Evolutionary conservation across 805 yeast species (phyloP).

Genomic region (Yarrowia divulgata): DNA sequence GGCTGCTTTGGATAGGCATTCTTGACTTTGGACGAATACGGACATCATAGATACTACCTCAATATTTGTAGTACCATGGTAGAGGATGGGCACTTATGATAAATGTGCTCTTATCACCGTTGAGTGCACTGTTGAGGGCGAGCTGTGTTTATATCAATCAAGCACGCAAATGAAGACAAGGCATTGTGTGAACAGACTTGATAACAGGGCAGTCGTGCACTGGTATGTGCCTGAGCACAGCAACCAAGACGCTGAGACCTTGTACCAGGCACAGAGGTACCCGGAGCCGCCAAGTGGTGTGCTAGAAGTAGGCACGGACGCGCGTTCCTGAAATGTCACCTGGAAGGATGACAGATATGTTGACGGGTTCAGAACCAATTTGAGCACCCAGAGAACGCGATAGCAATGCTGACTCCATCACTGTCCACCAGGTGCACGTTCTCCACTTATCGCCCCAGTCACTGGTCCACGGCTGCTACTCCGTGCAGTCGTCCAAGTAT

Average conservation of each 20-base stretch:
- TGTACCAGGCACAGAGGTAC: background rate
- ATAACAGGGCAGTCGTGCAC: background rate
- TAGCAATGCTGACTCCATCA: background rate
- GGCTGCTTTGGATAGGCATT: constrained; percentile 9
- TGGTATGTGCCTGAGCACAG: background rate
- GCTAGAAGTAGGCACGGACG: background rate
- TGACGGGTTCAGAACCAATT: too few relatives aligned
- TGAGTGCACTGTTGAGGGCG: background rate
- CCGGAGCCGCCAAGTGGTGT: background rate
- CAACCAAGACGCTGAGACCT: background rate
- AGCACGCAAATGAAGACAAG: background rate
- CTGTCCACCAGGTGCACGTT: too few relatives aligned
- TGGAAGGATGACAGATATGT: too few relatives aligned
- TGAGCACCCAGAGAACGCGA: too few relatives aligned
- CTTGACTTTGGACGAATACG: background rate
- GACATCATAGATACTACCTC: background rate
- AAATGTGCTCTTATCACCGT: background rate
- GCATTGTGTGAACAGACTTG: background rate
- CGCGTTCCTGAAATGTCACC: too few relatives aligned
- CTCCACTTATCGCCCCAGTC: background rate
- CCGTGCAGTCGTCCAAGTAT: background rate
- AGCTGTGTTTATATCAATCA: background rate
- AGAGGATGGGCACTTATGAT: background rate
- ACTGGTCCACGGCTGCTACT: background rate
- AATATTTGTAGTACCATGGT: too few relatives aligned